Base-by-base conservation (phyloP, 768 basidiomycete genomes). In the Macrocybe gigantea region DNA sequence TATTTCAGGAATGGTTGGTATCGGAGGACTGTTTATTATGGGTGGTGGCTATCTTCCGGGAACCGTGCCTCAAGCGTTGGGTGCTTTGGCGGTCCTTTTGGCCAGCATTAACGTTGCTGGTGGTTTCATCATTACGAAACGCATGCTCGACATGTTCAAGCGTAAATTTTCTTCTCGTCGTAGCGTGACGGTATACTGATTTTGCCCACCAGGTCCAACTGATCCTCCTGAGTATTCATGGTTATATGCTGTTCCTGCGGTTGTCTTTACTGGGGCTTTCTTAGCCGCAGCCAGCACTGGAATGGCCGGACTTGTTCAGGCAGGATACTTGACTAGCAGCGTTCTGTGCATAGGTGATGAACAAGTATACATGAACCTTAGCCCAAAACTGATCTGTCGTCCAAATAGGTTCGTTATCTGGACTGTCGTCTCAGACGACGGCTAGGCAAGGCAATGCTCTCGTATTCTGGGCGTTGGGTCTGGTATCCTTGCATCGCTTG, bases 91-190 rank as follows among this genome's bases (percentile, higher is more conserved):
- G 10, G 91, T 93, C n/a, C 77, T 93, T 44, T 69, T 93, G 32
- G 91, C 91, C 15, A 88, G 87, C 49, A 79, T 93, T 50, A 93
- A 93, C 58, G 89, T 93, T 45, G 80, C 86, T 33, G 91, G 91
- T 44, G 91, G 91, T 38, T 93, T 92, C 57, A 82, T 90, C 35
- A 85, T 93, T 56, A 92, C 89, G 15, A 91, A 91, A 64, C 83
- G 90, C 38, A 93, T 93, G 91, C 70, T 93, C 51, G 88, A 93
- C 59, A 90, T 93, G 85, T 93, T 93, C 65, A 88, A 87, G 67
- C 82, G 91, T 86, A 62, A 52, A 75, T 45, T 7, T 3, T 39
- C 22, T 41, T 30, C 4, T 45, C 30, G 34, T 45, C 44, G 9
- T 12, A 39, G 8, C 13, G 45, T 34, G 12, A 32, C 12, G 48